Base-by-base conservation (phyloP, 495 filamentous ascomycete species). In the Penicillium alfredii region DNA sequence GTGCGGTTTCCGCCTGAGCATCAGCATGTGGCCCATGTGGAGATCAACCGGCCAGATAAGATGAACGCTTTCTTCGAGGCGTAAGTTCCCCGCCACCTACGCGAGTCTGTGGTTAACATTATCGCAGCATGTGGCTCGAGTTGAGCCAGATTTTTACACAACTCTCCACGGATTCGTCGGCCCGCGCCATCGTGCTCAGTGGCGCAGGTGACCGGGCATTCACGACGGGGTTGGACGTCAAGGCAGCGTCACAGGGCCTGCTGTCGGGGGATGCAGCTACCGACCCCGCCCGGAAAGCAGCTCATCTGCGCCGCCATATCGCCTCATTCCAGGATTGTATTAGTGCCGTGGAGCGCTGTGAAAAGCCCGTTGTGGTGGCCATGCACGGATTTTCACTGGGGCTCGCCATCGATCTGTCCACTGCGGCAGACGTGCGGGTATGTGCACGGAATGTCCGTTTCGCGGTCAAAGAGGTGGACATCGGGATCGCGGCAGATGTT, bases 401-500 rank as follows among this genome's bases (percentile, higher is more conserved):
- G 1, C 70, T 96, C 15, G 92, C 80, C 6, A 81, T 98, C 48
- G 92, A 98, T 55, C 70, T 98, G 28, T 68, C 79, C 30, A 76
- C 77, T 26, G 80, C 82, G 33, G 76, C 81, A 30, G 92, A 97
- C 53, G 73, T 98, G 34, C 78, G 92, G 8, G 63, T 97, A 39
- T 84, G 77, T 47, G 68, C 79, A 0, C 51, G 61, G 9, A 72
- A 80, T 31, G 70, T 78, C 1, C 68, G 65, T 15, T 85, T 96
- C 47, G 68, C 79, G 0, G 87, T 97, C 14, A 95, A 95, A 54
- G 93, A 97, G 64, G 87, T 95, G 9, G 92, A 96, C 54, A 93
- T 97, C 22, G 92, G 92, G 1, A 60, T 98, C 17, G 92, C 92
- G 8, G 92, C 92, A 10, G 92, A 98, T 59, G 80, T 97, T 30